Percentiles rank a stretch among this genome's conserved stretches.
Conservation (phyloP, 1,284 basidiomycete species). For the Ustilago tritici region DNA sequence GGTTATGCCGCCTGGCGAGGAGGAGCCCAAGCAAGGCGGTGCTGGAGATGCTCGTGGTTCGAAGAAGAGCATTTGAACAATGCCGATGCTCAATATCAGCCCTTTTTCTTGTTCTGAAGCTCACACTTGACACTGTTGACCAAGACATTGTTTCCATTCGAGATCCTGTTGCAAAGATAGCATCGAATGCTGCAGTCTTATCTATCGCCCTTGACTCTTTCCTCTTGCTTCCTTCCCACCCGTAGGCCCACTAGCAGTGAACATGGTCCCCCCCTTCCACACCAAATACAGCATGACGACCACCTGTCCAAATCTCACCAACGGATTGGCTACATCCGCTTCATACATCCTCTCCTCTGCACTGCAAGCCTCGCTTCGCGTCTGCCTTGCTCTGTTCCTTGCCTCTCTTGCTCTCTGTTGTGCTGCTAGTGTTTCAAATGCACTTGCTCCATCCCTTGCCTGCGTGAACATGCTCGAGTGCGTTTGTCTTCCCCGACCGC, state of each 20-base stretch:
- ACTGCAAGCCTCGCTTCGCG: slow-evolving; percentile 10
- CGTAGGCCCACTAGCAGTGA: not conserved
- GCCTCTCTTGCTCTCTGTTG: slow-evolving; percentile 40
- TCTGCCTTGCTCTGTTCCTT: slow-evolving; percentile 27
- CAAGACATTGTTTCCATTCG: too few species aligned
- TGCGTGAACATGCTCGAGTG: slow-evolving; percentile 25
- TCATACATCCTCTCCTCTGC: slow-evolving; percentile 40
- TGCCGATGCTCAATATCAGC: too few species aligned
- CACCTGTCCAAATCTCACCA: slow-evolving; percentile 60
- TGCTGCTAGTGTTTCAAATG: slow-evolving; percentile 45
- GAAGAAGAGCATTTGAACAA: too few species aligned
- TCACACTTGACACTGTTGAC: too few species aligned
- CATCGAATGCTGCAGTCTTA: not conserved
- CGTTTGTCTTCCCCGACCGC: slow-evolving; percentile 14
- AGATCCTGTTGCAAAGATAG: too few species aligned
- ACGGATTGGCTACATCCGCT: slow-evolving; percentile 43
- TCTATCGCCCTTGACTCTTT: not conserved
- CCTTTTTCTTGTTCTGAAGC: too few species aligned
- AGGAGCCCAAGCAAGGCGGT: slow-evolving; percentile 32
- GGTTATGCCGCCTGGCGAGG: slow-evolving; percentile 44
- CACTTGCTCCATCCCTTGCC: not conserved
- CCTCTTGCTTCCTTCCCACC: not conserved
- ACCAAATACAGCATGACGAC: slow-evolving; percentile 47
- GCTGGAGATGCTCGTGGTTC: not conserved
- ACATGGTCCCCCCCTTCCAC: slow-evolving; percentile 50